Conservation (phyloP, 192 early-diverging fungal genomes). For the Backusella morwellensis region DNA sequence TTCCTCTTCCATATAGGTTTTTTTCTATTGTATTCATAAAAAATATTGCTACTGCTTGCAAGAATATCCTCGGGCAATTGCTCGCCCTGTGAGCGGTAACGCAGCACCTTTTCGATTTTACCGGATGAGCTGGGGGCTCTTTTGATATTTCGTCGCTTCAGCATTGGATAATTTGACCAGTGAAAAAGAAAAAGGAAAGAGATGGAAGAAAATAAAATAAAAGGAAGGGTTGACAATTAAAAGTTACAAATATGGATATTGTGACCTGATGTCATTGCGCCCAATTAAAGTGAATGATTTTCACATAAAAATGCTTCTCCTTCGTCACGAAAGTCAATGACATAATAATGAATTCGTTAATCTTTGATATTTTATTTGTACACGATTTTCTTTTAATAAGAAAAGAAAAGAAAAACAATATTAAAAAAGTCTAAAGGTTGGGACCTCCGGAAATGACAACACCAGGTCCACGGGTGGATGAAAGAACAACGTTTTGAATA, state of each 20-base stretch:
- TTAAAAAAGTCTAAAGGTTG: constrained; percentile 16
- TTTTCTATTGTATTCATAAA: not conserved
- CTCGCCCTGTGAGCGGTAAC: not conserved
- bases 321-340: not conserved
- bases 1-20: constrained; percentile 26
- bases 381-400: not conserved
- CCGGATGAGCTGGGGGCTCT: not conserved
- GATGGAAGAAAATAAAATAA: not conserved
- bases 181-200: not conserved
- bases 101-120: not conserved
- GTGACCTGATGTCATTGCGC: not conserved
- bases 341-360: not conserved
- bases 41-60: not conserved
- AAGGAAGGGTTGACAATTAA: not conserved
- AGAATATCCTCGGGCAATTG: constrained; percentile 28
- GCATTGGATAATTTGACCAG: not conserved
- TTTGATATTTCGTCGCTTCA: not conserved
- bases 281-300: not conserved
- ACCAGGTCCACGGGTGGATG: constrained; percentile 70
- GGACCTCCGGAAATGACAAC: constrained; percentile 56
- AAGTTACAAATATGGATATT: not conserved
- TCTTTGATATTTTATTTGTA: constrained; percentile 4
- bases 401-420: not conserved
- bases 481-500: constrained; percentile 59
- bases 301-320: not conserved